Evolutionary conservation across 129 eudicot genomes (phyloP).

Genomic region (Ambrosia artemisiifolia): DNA sequence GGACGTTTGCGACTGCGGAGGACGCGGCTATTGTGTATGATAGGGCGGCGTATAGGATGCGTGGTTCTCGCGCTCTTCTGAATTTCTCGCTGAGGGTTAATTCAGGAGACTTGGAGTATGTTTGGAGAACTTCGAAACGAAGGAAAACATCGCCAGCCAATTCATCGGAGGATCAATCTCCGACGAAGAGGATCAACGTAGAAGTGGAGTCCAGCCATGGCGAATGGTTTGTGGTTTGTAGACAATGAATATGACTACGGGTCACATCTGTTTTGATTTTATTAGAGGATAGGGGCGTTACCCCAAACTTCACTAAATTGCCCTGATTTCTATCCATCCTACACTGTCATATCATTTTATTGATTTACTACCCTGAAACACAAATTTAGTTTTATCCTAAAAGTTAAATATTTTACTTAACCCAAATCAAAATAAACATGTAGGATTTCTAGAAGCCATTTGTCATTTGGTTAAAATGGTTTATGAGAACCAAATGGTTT

Average conservation of each 20-base stretch:
- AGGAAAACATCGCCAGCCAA: conserved; percentile 27
- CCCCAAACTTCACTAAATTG: too few species aligned
- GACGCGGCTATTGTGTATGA: conserved; percentile 86
- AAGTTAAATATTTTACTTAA: neutral
- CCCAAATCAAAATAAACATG: neutral
- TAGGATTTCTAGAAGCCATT: conserved; percentile 17
- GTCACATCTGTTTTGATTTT: neutral
- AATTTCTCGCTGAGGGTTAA: conserved; percentile 73
- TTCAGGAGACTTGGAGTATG: conserved; percentile 76
- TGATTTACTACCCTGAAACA: too few species aligned
- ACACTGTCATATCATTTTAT: too few species aligned
- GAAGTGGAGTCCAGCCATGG: neutral
- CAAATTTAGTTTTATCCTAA: neutral
- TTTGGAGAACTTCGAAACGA: conserved; percentile 49
- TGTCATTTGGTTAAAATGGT: neutral
- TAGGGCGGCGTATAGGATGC: conserved; percentile 68
- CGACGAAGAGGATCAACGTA: conserved; percentile 37
- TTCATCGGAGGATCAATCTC: conserved; percentile 33
- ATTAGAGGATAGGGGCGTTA: too few species aligned
- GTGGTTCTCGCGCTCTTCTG: conserved; percentile 75
- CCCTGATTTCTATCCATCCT: too few species aligned
- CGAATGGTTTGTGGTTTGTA: neutral
- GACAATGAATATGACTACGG: conserved; percentile 1
- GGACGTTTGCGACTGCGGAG: conserved; percentile 80
- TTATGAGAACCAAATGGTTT: too few species aligned